Evolutionary conservation across 345 rosid species (phyloP).

Genomic region (Rhodomyrtus tomentosa): DNA sequence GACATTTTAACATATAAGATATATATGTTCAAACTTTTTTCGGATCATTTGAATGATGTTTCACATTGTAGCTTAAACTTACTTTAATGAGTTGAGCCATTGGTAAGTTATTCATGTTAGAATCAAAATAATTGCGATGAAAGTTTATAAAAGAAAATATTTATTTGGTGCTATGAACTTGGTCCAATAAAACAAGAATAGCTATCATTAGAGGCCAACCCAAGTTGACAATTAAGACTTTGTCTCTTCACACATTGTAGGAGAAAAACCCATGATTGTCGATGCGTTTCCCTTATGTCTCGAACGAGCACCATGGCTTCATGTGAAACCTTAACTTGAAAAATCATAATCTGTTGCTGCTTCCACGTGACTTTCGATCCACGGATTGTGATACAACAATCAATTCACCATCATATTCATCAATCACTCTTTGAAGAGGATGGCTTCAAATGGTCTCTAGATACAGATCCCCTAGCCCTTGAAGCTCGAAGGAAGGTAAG

Average conservation of each 20-base stretch:
- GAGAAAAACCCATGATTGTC: background rate
- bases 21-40: background rate
- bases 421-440: background rate
- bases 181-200: background rate
- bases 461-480: slow-evolving; percentile 41
- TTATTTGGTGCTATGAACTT: background rate
- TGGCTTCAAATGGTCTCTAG: slow-evolving; percentile 8
- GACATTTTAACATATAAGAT: background rate
- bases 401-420: background rate
- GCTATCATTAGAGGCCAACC: background rate
- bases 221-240: background rate
- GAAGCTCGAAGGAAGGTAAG: background rate
- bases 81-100: background rate
- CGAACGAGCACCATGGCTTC: background rate
- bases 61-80: background rate
- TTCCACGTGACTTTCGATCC: background rate
- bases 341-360: slow-evolving; percentile 10
- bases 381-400: background rate
- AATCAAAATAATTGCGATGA: background rate
- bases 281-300: background rate
- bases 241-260: background rate
- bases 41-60: background rate
- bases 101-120: background rate
- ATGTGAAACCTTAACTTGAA: slow-evolving; percentile 8
- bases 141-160: no score